phyloP scores from a whole-genome alignment of 139 green algal genomes.

The Chlamydomonas urium region DNA sequence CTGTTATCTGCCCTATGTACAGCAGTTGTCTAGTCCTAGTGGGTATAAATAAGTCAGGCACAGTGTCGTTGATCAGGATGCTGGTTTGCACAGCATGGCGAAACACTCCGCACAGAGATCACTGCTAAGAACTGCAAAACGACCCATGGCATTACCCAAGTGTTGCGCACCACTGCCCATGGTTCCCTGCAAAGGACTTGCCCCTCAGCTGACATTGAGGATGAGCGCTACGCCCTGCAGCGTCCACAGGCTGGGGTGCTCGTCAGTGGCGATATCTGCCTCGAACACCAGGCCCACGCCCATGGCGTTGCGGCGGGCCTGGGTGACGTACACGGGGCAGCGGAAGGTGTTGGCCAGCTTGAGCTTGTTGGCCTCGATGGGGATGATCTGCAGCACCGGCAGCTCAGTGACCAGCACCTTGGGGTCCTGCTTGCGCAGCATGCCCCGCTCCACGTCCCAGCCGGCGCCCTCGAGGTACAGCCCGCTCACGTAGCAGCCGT shows the following conservation, averaged over 20 bases:
- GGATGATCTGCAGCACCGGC: slow-evolving; percentile 78
- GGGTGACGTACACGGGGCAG: slow-evolving; percentile 81
- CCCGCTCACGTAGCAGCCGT: slow-evolving; percentile 75
- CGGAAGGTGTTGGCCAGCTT: slow-evolving; percentile 71
- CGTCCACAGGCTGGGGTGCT: slow-evolving; percentile 79
- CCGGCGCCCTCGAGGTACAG: slow-evolving; percentile 80
- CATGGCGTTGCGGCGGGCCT: slow-evolving; percentile 77
- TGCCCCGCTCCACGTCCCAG: slow-evolving; percentile 59
- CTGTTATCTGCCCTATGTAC: too few species aligned
- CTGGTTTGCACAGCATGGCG: not conserved
- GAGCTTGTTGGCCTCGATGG: slow-evolving; percentile 73
- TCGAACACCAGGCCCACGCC: slow-evolving; percentile 80
- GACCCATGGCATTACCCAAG: too few species aligned
- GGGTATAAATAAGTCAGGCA: not conserved
- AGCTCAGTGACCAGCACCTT: slow-evolving; percentile 80
- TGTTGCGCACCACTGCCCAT: too few species aligned
- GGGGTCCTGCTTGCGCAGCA: slow-evolving; percentile 61
- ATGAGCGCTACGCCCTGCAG: slow-evolving; percentile 77
- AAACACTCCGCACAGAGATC: not conserved
- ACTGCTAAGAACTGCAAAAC: not conserved
- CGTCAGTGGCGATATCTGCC: slow-evolving; percentile 65
- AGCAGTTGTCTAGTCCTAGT: too few species aligned
- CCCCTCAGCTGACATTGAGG: slow-evolving; percentile 56
- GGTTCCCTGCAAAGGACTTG: too few species aligned
- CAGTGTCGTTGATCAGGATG: not conserved